These are phyloP conservation scores for Termitomyces sp. DNA, from an alignment of 768 basidiomycete species.

Conservation along the genomic window DNA sequence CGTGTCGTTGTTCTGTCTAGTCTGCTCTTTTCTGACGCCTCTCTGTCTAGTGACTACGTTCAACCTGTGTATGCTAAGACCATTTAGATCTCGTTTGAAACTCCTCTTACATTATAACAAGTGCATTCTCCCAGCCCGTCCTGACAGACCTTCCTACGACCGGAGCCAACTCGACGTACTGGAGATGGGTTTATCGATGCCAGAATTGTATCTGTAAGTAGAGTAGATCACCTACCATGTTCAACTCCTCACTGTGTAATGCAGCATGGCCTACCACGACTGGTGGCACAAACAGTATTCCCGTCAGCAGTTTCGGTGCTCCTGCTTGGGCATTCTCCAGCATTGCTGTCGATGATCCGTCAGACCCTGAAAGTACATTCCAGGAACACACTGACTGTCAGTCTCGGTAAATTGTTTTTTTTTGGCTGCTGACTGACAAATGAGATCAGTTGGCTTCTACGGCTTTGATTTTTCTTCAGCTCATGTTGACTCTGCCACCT, in stretches of 20 bases:
- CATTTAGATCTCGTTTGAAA: neutral
- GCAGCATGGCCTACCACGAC: constrained; percentile 32
- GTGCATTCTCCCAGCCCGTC: constrained; percentile 43
- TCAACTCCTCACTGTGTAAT: neutral
- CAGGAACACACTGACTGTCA: constrained; percentile 55
- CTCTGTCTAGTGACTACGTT: constrained; percentile 36
- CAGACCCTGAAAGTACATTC: constrained; percentile 46
- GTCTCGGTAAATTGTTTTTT: constrained; percentile 9
- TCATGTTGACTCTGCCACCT: constrained; percentile 40
- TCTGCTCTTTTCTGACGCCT: neutral
- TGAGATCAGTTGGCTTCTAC: constrained; percentile 48
- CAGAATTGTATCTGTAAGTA: constrained; percentile 56
- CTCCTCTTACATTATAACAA: constrained; percentile 10
- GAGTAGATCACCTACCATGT: neutral
- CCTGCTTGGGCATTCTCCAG: constrained; percentile 48
- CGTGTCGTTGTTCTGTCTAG: constrained; percentile 16
- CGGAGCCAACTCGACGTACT: constrained; percentile 52
- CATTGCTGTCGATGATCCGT: constrained; percentile 39
- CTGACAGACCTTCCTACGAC: constrained; percentile 47
- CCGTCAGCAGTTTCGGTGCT: constrained; percentile 27
- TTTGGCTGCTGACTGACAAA: neutral
- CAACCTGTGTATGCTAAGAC: constrained; percentile 37
- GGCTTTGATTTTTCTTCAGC: constrained; percentile 42
- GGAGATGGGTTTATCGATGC: constrained; percentile 67
- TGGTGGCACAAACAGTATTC: constrained; percentile 33